Evolutionary conservation across 192 early-diverging fungal genomes (phyloP), one percentile per base, ranked within the genome.

Genomic region (Coemansia interrupta): DNA sequence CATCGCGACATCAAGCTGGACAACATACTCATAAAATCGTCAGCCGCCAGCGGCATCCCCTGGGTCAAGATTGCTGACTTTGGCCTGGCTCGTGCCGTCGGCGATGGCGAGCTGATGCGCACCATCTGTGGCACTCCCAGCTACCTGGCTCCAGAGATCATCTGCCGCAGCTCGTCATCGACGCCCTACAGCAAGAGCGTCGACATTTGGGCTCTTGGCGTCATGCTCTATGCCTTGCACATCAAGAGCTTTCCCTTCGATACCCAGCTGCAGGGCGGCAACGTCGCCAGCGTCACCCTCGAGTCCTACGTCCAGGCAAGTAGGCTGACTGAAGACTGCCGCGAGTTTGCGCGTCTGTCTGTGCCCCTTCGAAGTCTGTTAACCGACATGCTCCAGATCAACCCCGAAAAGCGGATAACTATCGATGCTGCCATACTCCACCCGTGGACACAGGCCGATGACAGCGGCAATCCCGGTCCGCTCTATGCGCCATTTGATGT

Each of bases 1-100:
- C 97, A 99, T 70, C 87, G 97, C 17, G 97, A 99, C 68, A 73
- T 99, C 18, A 99, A 99, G 71, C 90, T 89, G 0, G 91, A 91
- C 53, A 90, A 89, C 58, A 78, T 90, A 24, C 52, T 79, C 48
- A 73, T 79, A 29, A 73, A 69, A 40, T 43, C 42, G 14, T 39
- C 58, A 11, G 44, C 60, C 0, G 42, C 30, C 48, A 63, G 60
- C 10, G 30, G 54, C 10, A 48, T 62, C 7, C 39, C 30, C 2
- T 50, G 56, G 23, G 71, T 81, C 14, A 81, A 77, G 41, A 73
- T 90, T 23, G 82, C 86, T 2, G 88, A 90, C 58, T 90, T 90
- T 80, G 88, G 88, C 17, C 81, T 90, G 42, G 81, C 81, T 14
- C 60, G 71, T 14, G 70, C 54, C 9, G 66, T 81, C 19, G 64